Evolutionary conservation across 2,329 filamentous ascomycete species (phyloP).

Genomic region (Talaromyces sp.): DNA sequence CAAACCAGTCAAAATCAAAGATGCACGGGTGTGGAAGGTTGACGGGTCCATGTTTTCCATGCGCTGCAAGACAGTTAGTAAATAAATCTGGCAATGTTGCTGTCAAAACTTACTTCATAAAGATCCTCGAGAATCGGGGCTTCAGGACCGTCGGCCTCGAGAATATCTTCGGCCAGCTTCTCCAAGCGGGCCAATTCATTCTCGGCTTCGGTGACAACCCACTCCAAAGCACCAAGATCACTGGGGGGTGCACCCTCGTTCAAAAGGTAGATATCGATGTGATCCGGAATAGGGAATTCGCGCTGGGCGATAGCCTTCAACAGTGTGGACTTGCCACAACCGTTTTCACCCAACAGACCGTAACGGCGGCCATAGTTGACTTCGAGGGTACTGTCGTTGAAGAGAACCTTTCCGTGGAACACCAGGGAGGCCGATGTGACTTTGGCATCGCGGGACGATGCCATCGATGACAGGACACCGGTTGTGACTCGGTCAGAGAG

Average conservation of each 20-base stretch:
- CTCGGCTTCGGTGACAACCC: slow-evolving; percentile 94
- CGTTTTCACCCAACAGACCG: slow-evolving; percentile 95
- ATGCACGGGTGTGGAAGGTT: slow-evolving; percentile 92
- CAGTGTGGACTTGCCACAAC: slow-evolving; percentile 97
- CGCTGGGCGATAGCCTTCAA: slow-evolving; percentile 90
- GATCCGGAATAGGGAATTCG: slow-evolving; percentile 93
- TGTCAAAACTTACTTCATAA: slow-evolving; percentile 70
- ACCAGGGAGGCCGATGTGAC: slow-evolving; percentile 89
- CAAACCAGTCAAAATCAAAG: slow-evolving; percentile 94
- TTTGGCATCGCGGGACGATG: slow-evolving; percentile 89
- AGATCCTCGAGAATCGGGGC: slow-evolving; percentile 85
- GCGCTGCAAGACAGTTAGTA: slow-evolving; percentile 56
- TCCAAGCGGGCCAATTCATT: slow-evolving; percentile 88
- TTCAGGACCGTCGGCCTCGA: slow-evolving; percentile 90
- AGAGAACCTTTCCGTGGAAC: slow-evolving; percentile 95
- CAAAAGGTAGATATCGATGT: slow-evolving; percentile 96
- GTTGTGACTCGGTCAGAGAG: slow-evolving; percentile 97
- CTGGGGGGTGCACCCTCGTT: slow-evolving; percentile 93
- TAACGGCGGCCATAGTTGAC: slow-evolving; percentile 90
- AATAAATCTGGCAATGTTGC: not conserved
- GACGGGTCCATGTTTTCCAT: slow-evolving; percentile 99
- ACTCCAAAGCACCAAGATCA: slow-evolving; percentile 88
- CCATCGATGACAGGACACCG: slow-evolving; percentile 83
- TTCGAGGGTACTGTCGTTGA: slow-evolving; percentile 90
- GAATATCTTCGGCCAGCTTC: slow-evolving; percentile 75